A percentile compares a stretch with the other conserved stretches of the same genome.
Evolutionary conservation across 352 stramenopile species (phyloP).

Genomic region (Globisporangium uncinulatum): DNA sequence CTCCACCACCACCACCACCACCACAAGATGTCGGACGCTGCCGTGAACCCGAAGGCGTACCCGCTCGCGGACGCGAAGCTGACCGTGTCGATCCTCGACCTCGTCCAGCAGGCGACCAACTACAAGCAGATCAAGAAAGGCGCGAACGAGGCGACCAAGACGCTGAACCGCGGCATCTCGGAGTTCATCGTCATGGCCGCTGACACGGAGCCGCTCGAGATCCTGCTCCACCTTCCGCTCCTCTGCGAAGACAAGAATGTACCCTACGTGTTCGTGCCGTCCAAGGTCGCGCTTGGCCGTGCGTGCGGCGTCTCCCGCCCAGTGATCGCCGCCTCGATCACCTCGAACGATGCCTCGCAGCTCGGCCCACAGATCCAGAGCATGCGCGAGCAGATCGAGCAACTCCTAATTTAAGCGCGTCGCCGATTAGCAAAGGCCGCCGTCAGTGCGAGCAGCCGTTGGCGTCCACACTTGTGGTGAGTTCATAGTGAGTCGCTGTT

Average conservation of each 20-base stretch:
- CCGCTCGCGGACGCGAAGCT: conserved; percentile 97
- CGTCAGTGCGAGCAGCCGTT: too few relatives aligned
- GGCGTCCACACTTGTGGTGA: too few relatives aligned
- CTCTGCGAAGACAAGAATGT: conserved; percentile 98
- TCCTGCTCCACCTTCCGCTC: conserved; percentile 98
- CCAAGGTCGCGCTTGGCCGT: conserved; percentile 97
- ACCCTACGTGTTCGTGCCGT: conserved; percentile 91
- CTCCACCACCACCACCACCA: background rate
- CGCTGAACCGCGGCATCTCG: conserved; percentile 98
- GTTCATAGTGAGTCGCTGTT: background rate
- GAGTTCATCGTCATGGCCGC: conserved; percentile 99
- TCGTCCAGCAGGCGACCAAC: conserved; percentile 99
- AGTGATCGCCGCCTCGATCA: conserved; percentile 98
- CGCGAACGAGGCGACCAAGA: conserved; percentile 99
- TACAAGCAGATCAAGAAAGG: conserved; percentile 99
- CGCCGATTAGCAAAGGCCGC: conserved; percentile 9
- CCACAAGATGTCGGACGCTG: conserved; percentile 64
- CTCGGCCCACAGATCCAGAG: conserved; percentile 98
- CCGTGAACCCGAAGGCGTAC: conserved; percentile 96
- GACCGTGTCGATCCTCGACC: conserved; percentile 98
- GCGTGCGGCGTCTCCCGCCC: conserved; percentile 98
- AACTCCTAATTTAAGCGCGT: conserved; percentile 97
- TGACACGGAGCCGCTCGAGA: conserved; percentile 99
- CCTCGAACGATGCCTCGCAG: conserved; percentile 99
- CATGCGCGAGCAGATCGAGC: conserved; percentile 99